Evolutionary conservation across 805 yeast genomes (phyloP).

Genomic region (Spathaspora arborariae): DNA sequence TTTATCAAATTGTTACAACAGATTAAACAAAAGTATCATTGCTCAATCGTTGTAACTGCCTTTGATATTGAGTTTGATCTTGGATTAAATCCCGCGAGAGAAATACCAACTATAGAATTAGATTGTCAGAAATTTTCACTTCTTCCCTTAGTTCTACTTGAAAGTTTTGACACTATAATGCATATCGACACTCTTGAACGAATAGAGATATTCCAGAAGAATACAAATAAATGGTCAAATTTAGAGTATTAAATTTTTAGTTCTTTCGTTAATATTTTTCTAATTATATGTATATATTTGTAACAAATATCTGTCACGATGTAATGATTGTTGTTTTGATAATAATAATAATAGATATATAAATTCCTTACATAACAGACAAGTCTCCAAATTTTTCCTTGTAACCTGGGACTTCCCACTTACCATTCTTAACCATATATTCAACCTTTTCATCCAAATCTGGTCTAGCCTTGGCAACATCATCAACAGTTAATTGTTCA

Average conservation of each 20-base stretch:
- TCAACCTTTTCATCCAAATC: constrained; percentile 94
- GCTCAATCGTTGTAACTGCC: constrained; percentile 26
- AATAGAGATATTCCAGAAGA: constrained; percentile 2
- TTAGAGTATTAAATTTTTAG: background rate
- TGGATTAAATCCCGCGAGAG: constrained; percentile 19
- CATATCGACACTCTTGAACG: constrained; percentile 8
- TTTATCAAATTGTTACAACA: constrained; percentile 10
- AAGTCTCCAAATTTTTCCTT: constrained; percentile 97
- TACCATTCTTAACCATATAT: constrained; percentile 93
- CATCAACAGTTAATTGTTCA: constrained; percentile 94
- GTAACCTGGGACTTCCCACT: constrained; percentile 98
- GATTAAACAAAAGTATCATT: constrained; percentile 16
- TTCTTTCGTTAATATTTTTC: background rate
- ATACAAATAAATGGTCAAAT: constrained; percentile 6
- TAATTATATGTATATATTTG: background rate
- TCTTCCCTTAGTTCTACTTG: constrained; percentile 10
- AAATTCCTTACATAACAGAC: constrained; percentile 69
- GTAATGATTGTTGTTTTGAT: background rate
- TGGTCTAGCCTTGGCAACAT: constrained; percentile 92
- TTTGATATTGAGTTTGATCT: constrained; percentile 24
- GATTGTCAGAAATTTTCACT: constrained; percentile 3
- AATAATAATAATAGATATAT: background rate
- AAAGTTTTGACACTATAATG: constrained; percentile 9
- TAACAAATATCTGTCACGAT: background rate
- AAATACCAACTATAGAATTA: background rate